These are phyloP conservation scores for Leishmania braziliensis DNA, from an alignment of 208 protist genomes.

Conservation along the genomic window DNA sequence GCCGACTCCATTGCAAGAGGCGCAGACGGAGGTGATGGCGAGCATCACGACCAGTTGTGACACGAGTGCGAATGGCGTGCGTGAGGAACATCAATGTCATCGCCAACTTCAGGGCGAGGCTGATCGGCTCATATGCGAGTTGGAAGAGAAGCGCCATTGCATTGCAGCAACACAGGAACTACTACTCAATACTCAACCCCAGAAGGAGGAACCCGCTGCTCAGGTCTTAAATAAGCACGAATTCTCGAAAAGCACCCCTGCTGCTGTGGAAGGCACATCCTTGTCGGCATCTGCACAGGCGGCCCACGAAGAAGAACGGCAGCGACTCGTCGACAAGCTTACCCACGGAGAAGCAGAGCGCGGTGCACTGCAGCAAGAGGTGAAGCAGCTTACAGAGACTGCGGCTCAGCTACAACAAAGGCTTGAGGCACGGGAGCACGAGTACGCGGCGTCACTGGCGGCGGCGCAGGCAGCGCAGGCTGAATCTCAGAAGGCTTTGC, in stretches of 20 bases:
- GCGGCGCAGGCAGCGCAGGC: not conserved
- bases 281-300: not conserved
- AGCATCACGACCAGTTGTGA: not conserved
- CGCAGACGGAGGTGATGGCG: conserved; percentile 8
- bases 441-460: not conserved
- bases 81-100: not conserved
- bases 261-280: conserved; percentile 47
- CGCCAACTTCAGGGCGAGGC: not conserved
- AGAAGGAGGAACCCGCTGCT: conserved; percentile 42
- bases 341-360: not conserved
- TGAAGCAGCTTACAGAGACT: conserved; percentile 16
- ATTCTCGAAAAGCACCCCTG: not conserved
- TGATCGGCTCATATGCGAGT: not conserved
- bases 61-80: not conserved
- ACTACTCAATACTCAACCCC: not conserved
- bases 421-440: conserved; percentile 1
- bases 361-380: not conserved
- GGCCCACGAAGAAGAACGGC: not conserved
- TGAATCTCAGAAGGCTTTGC: conserved; percentile 9
- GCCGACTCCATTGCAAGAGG: conserved; percentile 16
- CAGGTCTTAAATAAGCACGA: conserved; percentile 53
- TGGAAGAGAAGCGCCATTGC: not conserved
- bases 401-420: not conserved
- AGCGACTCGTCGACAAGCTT: not conserved
- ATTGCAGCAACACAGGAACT: not conserved